A percentile compares a stretch with the other conserved stretches of the same genome.
Evolutionary conservation across 2,329 filamentous ascomycete genomes (phyloP).

Genomic region (Hymenoscyphus scutula): DNA sequence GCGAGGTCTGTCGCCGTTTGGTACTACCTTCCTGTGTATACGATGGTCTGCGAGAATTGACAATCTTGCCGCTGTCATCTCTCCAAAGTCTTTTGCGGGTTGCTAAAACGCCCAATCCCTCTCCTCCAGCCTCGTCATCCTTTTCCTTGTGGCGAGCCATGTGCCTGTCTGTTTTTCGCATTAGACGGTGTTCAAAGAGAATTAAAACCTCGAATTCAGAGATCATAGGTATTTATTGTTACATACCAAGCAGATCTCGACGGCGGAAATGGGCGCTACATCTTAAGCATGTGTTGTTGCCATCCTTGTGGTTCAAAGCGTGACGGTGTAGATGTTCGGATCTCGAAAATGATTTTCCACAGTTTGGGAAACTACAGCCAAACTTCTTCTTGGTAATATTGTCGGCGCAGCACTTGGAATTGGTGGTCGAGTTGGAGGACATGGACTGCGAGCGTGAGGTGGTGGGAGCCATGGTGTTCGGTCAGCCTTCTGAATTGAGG

Average conservation of each 20-base stretch:
- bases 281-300: slow-evolving; percentile 50
- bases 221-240: neutral
- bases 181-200: neutral
- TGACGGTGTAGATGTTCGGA: slow-evolving; percentile 52
- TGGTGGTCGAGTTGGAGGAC: slow-evolving; percentile 29
- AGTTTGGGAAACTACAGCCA: slow-evolving; percentile 41
- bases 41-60: slow-evolving; percentile 42
- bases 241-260: slow-evolving; percentile 52
- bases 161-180: slow-evolving; percentile 47
- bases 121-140: slow-evolving; percentile 49
- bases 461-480: slow-evolving; percentile 30
- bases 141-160: slow-evolving; percentile 47
- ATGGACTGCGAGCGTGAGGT: slow-evolving; percentile 30
- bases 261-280: slow-evolving; percentile 56
- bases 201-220: neutral
- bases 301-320: slow-evolving; percentile 48
- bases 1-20: slow-evolving; percentile 27
- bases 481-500: neutral
- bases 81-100: slow-evolving; percentile 51
- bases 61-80: slow-evolving; percentile 45
- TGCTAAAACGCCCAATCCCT: slow-evolving; percentile 45
- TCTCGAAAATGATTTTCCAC: slow-evolving; percentile 48
- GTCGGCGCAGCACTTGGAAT: slow-evolving; percentile 23
- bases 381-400: slow-evolving; percentile 37
- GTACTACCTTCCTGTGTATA: slow-evolving; percentile 31